Conservation (phyloP, 208 protist genomes). For the Blastocrithidia nonstop region DNA sequence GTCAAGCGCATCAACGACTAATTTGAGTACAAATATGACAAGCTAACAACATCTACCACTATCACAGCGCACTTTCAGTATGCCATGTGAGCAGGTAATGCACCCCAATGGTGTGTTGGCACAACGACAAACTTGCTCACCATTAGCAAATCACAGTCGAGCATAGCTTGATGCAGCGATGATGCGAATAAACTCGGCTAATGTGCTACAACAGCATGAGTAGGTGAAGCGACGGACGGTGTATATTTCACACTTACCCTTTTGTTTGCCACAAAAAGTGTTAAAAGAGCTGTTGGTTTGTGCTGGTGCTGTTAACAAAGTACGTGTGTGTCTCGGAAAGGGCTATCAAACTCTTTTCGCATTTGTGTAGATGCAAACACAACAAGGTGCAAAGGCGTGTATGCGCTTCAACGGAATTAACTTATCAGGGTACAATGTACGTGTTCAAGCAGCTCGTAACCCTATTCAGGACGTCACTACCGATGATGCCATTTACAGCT, state of each 20-base stretch:
- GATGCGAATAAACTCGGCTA: no score
- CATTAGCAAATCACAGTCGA: not conserved
- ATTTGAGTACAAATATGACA: no score
- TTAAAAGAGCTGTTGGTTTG: slow-evolving; percentile 38
- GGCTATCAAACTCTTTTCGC: slow-evolving; percentile 60
- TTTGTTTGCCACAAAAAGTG: slow-evolving; percentile 28
- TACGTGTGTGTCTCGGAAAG: slow-evolving; percentile 49
- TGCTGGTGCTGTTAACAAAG: slow-evolving; percentile 55
- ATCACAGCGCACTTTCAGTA: no score
- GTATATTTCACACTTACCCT: slow-evolving; percentile 59
- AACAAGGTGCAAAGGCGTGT: slow-evolving; percentile 21
- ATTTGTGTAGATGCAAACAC: slow-evolving; percentile 70
- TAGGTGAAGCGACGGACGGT: slow-evolving; percentile 48
- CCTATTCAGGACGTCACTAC: slow-evolving; percentile 53
- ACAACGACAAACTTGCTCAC: no score
- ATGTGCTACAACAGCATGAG: slow-evolving; percentile 7
- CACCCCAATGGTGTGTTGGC: no score
- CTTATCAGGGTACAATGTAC: slow-evolving; percentile 37
- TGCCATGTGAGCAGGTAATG: no score
- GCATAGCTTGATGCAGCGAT: slow-evolving; percentile 1
- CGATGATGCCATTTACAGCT: slow-evolving; percentile 38
- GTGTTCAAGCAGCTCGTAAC: slow-evolving; percentile 59
- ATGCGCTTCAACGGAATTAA: slow-evolving; percentile 38
- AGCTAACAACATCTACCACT: no score
- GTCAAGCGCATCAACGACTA: no score